Conservation (phyloP, 805 yeast species). For the Hermanozyma aechmeae region DNA sequence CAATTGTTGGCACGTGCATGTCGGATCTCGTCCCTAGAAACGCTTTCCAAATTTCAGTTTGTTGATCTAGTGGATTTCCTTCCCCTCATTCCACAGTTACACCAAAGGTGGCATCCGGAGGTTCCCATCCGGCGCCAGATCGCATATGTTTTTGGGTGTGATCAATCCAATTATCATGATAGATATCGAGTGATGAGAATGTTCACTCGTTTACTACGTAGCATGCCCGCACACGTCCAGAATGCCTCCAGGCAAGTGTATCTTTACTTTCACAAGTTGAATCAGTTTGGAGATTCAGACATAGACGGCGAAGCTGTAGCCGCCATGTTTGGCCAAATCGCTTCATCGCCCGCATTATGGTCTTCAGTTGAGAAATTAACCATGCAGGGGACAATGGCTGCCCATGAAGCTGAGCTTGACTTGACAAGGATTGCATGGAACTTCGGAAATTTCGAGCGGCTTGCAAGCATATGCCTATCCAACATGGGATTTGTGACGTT, state of each 20-base stretch:
- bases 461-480: background rate
- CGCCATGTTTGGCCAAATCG: slow-evolving; percentile 1
- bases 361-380: slow-evolving; percentile 2
- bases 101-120: slow-evolving; percentile 1
- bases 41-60: slow-evolving; percentile 1
- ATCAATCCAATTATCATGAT: slow-evolving; percentile 1
- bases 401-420: slow-evolving; percentile 1
- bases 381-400: slow-evolving; percentile 2
- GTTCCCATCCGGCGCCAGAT: slow-evolving; percentile 1
- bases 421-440: too few relatives aligned
- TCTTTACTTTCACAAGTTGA: background rate
- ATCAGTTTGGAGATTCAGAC: slow-evolving; percentile 1
- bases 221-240: slow-evolving; percentile 2
- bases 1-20: slow-evolving; percentile 1
- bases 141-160: slow-evolving; percentile 2
- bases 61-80: slow-evolving; percentile 2
- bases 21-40: slow-evolving; percentile 1
- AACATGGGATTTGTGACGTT: background rate
- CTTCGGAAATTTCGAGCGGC: background rate
- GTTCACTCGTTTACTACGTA: slow-evolving; percentile 1
- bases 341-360: background rate
- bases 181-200: slow-evolving; percentile 1
- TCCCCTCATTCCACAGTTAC: background rate
- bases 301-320: background rate
- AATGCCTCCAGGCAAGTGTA: slow-evolving; percentile 1